Percentiles rank a stretch among this genome's conserved stretches.
Conservation (phyloP, 2,329 filamentous ascomycete species). For the Cadophora gregata region DNA sequence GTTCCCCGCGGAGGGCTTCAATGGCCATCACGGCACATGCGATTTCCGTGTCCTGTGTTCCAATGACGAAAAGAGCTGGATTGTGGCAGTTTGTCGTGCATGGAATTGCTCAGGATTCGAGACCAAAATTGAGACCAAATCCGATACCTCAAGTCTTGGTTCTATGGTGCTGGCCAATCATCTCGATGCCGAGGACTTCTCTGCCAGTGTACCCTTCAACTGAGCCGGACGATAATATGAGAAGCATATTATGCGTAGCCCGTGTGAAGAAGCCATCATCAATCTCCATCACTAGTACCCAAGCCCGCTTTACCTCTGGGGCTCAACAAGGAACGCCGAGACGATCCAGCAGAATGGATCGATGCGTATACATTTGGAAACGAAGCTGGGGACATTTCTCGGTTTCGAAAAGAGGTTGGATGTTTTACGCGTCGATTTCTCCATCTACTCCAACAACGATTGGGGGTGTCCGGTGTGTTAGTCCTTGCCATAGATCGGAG, state of each 20-base stretch:
- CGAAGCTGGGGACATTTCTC: slow-evolving; percentile 33
- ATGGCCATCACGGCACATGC: slow-evolving; percentile 32
- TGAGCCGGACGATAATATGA: slow-evolving; percentile 40
- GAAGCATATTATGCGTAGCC: slow-evolving; percentile 35
- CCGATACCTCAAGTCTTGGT: slow-evolving; percentile 34
- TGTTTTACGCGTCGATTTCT: slow-evolving; percentile 31
- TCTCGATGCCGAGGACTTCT: slow-evolving; percentile 40
- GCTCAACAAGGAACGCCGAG: slow-evolving; percentile 27
- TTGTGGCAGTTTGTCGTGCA: slow-evolving; percentile 41
- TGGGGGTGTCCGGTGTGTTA: slow-evolving; percentile 24
- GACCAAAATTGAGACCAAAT: slow-evolving; percentile 33
- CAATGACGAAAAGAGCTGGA: slow-evolving; percentile 38
- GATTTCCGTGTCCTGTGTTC: slow-evolving; percentile 35
- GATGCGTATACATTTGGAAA: slow-evolving; percentile 30
- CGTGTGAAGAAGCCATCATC: slow-evolving; percentile 41
- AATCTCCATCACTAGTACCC: slow-evolving; percentile 39
- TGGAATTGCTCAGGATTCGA: slow-evolving; percentile 35
- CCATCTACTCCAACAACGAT: slow-evolving; percentile 38
- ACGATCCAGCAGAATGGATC: background rate
- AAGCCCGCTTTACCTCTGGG: slow-evolving; percentile 24
- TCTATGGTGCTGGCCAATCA: slow-evolving; percentile 37
- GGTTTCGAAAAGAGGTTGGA: slow-evolving; percentile 36
- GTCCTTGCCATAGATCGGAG: background rate
- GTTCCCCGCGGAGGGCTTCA: slow-evolving; percentile 29
- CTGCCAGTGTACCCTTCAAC: slow-evolving; percentile 38